Percentiles rank a stretch among this genome's conserved stretches.
Evolutionary conservation across 352 stramenopile species (phyloP).

Genomic region (Globisporangium lucens): DNA sequence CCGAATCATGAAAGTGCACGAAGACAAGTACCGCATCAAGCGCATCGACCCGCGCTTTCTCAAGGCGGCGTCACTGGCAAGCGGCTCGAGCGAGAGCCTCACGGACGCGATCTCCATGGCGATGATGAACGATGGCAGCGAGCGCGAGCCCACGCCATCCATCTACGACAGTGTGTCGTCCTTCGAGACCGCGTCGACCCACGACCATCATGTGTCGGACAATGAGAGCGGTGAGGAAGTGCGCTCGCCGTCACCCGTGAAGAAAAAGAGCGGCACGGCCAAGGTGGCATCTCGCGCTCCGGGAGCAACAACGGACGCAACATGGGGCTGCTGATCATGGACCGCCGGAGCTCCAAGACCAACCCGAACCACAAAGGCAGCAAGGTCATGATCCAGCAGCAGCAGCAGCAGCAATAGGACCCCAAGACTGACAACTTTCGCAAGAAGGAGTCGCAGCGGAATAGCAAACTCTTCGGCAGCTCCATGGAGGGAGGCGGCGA

Average conservation of each 20-base stretch:
- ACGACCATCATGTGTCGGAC: constrained; percentile 25
- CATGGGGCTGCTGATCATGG: constrained; percentile 28
- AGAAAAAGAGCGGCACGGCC: constrained; percentile 52
- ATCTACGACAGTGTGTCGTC: constrained; percentile 7
- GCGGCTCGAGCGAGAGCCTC: constrained; percentile 24
- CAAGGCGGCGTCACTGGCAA: constrained; percentile 21
- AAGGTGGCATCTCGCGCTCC: constrained; percentile 24
- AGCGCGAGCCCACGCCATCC: constrained; percentile 15
- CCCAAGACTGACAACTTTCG: constrained; percentile 19
- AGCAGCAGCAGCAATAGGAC: background rate
- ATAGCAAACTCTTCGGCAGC: constrained; percentile 27
- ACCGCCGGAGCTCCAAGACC: constrained; percentile 46
- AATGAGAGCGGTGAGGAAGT: constrained; percentile 38
- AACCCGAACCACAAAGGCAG: constrained; percentile 22
- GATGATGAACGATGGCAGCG: constrained; percentile 15
- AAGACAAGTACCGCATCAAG: constrained; percentile 62
- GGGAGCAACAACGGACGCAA: constrained; percentile 36
- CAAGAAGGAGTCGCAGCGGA: constrained; percentile 50
- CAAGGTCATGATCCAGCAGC: constrained; percentile 1
- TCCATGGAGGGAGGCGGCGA: constrained; percentile 22
- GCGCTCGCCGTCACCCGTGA: constrained; percentile 38
- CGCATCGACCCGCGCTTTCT: constrained; percentile 54
- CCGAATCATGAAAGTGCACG: constrained; percentile 56
- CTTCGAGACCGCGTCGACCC: constrained; percentile 14
- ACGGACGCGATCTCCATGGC: constrained; percentile 41